Base-by-base conservation (phyloP, 2,329 filamentous ascomycete species). In the Ramichloridium luteum region DNA sequence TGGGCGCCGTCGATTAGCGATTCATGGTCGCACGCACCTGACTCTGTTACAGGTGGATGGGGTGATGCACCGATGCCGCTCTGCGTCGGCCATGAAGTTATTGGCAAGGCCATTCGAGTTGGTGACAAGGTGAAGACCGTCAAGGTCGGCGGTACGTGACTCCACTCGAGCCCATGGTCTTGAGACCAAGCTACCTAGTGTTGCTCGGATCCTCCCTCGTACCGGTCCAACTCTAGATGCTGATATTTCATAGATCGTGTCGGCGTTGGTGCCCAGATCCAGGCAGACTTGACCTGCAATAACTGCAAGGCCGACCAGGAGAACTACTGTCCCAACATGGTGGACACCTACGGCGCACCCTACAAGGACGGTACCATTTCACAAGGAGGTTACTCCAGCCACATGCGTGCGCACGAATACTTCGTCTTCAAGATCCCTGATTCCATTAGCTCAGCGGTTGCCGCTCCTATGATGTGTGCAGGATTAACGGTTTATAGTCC, bases 401-500 rank as follows among this genome's bases (percentile, higher is more conserved):
- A 83, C 51, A 68, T 83, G 13, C 69, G 80, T 43, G 73, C 76
- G 1, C 80, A 88, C 57, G 78, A 86, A 58, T 80, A 85, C 62
- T 86, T 71, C 49, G 67, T 67, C 12, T 74, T 74, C 58, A 78
- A 79, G 49, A 86, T 92, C 41, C 84, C 83, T 20, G 80, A 85
- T 17, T 72, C 65, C 31, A 68, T 92, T 27, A 55, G 64, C 41
- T 62, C 56, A 36, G 54, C 54, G 14, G 58, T 76, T 30, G 80
- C 77, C 1, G 83, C 81, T 6, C 48, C 48, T 12, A 45, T 45
- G 44, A 20, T 90, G 45, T 92, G 84, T 57, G 84, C 81, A 25
- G 84, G 84, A 41, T 67, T 92, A 43, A 92, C 84, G 3, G 74
- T 75, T 37, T 92, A 76, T 62, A 79, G 72, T 38, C 83, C 84